Evolutionary conservation across 2,329 filamentous ascomycete species (phyloP), one percentile per base, ranked within the genome.

Genomic region (Lasiodiplodia theobromae): DNA sequence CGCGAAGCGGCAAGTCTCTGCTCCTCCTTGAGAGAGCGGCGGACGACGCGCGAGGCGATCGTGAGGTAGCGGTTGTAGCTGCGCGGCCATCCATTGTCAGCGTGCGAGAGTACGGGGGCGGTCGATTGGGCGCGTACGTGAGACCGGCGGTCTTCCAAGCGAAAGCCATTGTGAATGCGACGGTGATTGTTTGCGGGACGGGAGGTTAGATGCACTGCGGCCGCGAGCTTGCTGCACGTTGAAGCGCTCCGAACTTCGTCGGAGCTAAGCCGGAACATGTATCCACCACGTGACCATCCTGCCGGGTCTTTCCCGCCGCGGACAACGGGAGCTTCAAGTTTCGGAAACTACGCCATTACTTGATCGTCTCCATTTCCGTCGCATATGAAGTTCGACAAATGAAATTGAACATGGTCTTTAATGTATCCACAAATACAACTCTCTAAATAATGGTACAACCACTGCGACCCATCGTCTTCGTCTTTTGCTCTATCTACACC

Each of bases 51-150:
- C 84, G 94, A 90, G 79, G 96, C 94, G 85, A 99, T 89, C 80
- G 94, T 90, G 81, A 99, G 91, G 91, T 97, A 98, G 86, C 94
- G 96, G 91, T 99, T 99, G 93, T 99, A 99, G 86, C 96, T 99
- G 82, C 80, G 67, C 68, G 63, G 10, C 40, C 21, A 70, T 75
- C 77, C 72, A 78, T 75, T 76, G 73, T 74, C 68, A 71, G 68
- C 69, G 58, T 31, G 51, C 37, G 49, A n/a, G 38, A 12, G 28
- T 21, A 52, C 67, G 18, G 23, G 56, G 16, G 23, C 51, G 10
- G 37, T 12, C 44, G 11, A 66, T 54, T 47, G 70, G 70, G 69
- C 57, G 52, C 68, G 70, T 92, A 97, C 94, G 91, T 96, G 82
- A 98, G 87, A 85, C 96, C 96, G 82, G 96, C 93, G 81, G 94